A percentile compares a stretch with the other conserved stretches of the same genome.
Conservation (phyloP, 164 flowering plant species). For the Nymphaea colorata region DNA sequence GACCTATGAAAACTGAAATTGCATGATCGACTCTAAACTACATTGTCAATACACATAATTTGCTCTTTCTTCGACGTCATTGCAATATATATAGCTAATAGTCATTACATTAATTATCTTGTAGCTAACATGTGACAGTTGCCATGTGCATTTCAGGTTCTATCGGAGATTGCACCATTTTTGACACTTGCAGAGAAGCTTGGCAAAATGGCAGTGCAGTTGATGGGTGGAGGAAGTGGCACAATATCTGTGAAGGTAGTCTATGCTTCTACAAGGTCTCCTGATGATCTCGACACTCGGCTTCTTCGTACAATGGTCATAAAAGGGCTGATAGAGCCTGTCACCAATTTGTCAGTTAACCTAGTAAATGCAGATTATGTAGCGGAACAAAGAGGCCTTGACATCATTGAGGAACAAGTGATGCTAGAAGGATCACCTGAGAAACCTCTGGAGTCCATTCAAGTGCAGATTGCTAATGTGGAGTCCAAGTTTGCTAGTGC, state of each 20-base stretch:
- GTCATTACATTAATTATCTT: too few relatives aligned
- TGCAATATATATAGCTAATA: too few relatives aligned
- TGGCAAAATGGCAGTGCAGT: conserved; percentile 77
- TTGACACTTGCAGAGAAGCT: conserved; percentile 79
- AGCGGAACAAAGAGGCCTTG: conserved; percentile 78
- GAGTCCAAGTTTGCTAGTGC: conserved; percentile 86
- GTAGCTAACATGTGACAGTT: too few relatives aligned
- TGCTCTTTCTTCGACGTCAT: too few relatives aligned
- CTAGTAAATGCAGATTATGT: conserved; percentile 88
- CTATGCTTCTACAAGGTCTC: conserved; percentile 69
- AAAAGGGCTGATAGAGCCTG: conserved; percentile 86
- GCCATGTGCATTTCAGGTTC: conserved; percentile 28
- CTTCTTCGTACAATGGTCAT: conserved; percentile 91
- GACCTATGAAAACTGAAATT: too few relatives aligned
- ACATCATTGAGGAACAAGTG: conserved; percentile 61
- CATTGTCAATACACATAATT: too few relatives aligned
- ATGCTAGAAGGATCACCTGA: conserved; percentile 74
- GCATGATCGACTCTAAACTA: too few relatives aligned
- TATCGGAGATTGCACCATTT: conserved; percentile 69
- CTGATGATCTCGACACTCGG: conserved; percentile 91
- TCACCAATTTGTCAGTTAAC: conserved; percentile 66
- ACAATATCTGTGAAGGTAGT: conserved; percentile 68
- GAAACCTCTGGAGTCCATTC: conserved; percentile 63
- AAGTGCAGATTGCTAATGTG: conserved; percentile 73
- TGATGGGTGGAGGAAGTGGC: conserved; percentile 87